Percentiles rank a stretch among this genome's conserved stretches.
phyloP scores from a whole-genome alignment of 2,329 filamentous ascomycete genomes.

The Paramyrothecium sp. region DNA sequence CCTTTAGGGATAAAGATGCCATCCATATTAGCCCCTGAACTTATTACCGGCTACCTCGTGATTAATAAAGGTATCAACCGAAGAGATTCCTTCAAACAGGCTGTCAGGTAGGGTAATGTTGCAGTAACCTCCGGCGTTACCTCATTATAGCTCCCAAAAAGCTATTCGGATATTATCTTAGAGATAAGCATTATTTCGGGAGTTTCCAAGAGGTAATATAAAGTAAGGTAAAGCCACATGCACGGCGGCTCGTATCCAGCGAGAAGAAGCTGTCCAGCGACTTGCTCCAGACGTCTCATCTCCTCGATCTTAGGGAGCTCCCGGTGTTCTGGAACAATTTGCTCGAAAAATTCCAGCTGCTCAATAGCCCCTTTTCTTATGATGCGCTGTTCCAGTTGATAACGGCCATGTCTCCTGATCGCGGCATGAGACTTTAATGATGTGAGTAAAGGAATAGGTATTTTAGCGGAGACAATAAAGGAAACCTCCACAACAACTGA shows the following conservation, averaged over 20 bases:
- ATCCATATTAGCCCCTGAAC: not conserved
- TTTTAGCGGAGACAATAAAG: not conserved
- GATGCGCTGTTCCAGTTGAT: not conserved
- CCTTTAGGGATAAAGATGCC: not conserved
- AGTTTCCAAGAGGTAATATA: not conserved
- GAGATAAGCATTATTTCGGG: not conserved
- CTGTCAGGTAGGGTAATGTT: not conserved
- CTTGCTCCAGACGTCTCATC: slow-evolving; percentile 1
- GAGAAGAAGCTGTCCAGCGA: slow-evolving; percentile 6
- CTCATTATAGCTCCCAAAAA: not conserved
- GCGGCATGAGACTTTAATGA: not conserved
- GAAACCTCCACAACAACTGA: not conserved
- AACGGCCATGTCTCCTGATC: not conserved
- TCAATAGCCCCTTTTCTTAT: not conserved
- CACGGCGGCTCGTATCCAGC: not conserved
- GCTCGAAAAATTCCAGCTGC: slow-evolving; percentile 7
- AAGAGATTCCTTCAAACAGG: not conserved
- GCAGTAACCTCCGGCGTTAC: not conserved
- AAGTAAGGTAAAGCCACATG: not conserved
- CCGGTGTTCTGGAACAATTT: slow-evolving; percentile 2
- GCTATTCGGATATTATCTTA: not conserved
- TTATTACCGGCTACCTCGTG: not conserved
- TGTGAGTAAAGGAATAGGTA: not conserved
- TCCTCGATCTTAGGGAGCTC: not conserved
- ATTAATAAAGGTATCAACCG: not conserved